Base-by-base conservation (phyloP, 163 green algal species). In the Prototheca cutis region DNA sequence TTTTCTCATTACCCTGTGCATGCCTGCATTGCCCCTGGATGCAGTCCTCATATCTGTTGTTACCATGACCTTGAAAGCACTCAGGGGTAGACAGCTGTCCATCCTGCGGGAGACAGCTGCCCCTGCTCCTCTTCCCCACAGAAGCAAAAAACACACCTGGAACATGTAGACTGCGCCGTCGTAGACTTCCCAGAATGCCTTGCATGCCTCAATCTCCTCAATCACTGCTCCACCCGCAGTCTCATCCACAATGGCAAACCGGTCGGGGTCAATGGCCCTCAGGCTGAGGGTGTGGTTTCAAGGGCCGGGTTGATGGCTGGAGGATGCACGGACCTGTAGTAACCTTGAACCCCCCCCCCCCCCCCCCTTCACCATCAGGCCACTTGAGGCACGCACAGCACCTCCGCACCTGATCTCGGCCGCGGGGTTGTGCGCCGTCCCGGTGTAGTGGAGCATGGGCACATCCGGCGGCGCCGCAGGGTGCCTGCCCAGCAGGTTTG, bases 151-250 rank as follows among this genome's bases (percentile, higher is more conserved):
- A n/a, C n/a, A 2, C 24, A 72, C 76, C 72, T 86, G 83, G 55
- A 86, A 78, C 69, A 95, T 77, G 73, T 93, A 95, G 4, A 96
- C 80, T 0, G 88, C 88, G 6, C 90, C 90, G 45, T 95, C 82
- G 55, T 96, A 95, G 13, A 96, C 75, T 62, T 88, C 33, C 59
- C 77, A 98, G 66, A 97, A 97, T 5, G 86, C 91, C 63, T 88
- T 95, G 80, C 72, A 85, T 40, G 80, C 77, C 76, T 98, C 90
- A 15, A 97, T 80, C 66, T 93, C 79, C 75, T 96, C 89, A 17
- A 96, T 63, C 13, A 89, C 67, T 31, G 63, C 47, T 1, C 72
- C 66, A 21, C 77, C 63, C 4, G 34, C 63, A 4, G 59, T 65
- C 65, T 89, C 84, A 48, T 94, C 79, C 45, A 94, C 70, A 18